phyloP scores from a whole-genome alignment of 2,329 filamentous ascomycete genomes.

The Madurella fahalii region DNA sequence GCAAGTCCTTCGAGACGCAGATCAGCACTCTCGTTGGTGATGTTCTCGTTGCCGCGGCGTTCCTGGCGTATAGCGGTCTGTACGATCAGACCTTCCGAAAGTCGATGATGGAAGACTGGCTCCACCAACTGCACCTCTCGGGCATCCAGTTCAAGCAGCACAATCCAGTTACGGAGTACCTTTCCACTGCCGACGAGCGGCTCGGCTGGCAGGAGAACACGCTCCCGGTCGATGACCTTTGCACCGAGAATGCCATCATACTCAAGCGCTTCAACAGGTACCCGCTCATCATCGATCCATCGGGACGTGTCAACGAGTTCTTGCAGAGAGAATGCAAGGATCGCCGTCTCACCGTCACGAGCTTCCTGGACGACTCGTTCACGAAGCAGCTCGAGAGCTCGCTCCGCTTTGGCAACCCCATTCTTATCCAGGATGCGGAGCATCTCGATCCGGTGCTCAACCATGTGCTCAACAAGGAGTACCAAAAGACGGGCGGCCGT shows the following conservation, averaged over 20 bases:
- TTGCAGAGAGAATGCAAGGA: conserved; percentile 92
- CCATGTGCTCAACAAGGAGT: conserved; percentile 98
- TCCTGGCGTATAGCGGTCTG: conserved; percentile 92
- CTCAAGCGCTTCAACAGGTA: conserved; percentile 98
- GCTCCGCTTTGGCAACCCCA: conserved; percentile 94
- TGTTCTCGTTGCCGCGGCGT: conserved; percentile 91
- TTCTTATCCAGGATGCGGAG: conserved; percentile 96
- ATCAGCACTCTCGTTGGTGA: conserved; percentile 96
- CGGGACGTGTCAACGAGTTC: conserved; percentile 90
- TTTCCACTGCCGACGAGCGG: conserved; percentile 93
- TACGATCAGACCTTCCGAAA: conserved; percentile 99
- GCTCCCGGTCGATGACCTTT: conserved; percentile 91
- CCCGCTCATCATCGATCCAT: conserved; percentile 96
- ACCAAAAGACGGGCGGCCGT: conserved; percentile 96
- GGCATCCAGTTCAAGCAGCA: conserved; percentile 89
- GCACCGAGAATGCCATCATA: conserved; percentile 97
- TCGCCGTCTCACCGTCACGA: conserved; percentile 89
- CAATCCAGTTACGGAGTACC: conserved; percentile 92
- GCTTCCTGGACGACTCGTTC: conserved; percentile 96
- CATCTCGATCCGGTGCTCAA: conserved; percentile 96
- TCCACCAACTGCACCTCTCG: conserved; percentile 88
- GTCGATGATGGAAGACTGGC: conserved; percentile 96
- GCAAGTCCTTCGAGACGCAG: conserved; percentile 96
- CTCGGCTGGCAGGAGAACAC: conserved; percentile 93
- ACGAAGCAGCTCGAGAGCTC: conserved; percentile 97